Evolutionary conservation across 2,329 filamentous ascomycete genomes (phyloP).

Genomic region (Neonectria punicea): DNA sequence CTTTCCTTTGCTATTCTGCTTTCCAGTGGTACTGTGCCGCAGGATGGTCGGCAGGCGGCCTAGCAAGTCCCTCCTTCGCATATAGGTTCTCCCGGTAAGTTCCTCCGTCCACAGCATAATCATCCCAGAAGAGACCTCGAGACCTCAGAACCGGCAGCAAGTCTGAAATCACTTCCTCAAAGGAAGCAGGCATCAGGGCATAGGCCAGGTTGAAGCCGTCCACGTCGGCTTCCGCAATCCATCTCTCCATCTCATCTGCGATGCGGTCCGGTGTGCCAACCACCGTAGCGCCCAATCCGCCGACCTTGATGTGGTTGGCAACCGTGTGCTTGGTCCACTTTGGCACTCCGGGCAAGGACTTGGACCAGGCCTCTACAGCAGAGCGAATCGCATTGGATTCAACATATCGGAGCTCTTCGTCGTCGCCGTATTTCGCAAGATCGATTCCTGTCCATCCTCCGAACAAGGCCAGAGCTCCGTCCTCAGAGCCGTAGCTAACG

Average conservation of each 20-base stretch:
- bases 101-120: constrained; percentile 55
- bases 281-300: constrained; percentile 44
- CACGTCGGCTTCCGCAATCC: constrained; percentile 65
- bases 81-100: constrained; percentile 58
- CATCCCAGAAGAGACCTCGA: constrained; percentile 67
- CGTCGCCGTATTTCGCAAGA: constrained; percentile 67
- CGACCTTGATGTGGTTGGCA: constrained; percentile 48
- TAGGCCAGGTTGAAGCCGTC: constrained; percentile 63
- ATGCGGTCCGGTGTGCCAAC: constrained; percentile 46
- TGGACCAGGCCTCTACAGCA: constrained; percentile 60
- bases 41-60: constrained; percentile 52
- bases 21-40: constrained; percentile 54
- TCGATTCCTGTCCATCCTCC: constrained; percentile 76
- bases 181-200: constrained; percentile 64
- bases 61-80: constrained; percentile 46
- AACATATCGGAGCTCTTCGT: constrained; percentile 71
- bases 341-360: constrained; percentile 43
- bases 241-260: constrained; percentile 48
- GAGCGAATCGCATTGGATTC: constrained; percentile 69
- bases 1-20: constrained; percentile 40
- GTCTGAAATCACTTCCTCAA: constrained; percentile 73
- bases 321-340: constrained; percentile 40
- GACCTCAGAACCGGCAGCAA: constrained; percentile 70
- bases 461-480: constrained; percentile 72
- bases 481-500: constrained; percentile 65